Evolutionary conservation across 495 filamentous ascomycete genomes (phyloP).

Genomic region (Penicillium verhagenii): DNA sequence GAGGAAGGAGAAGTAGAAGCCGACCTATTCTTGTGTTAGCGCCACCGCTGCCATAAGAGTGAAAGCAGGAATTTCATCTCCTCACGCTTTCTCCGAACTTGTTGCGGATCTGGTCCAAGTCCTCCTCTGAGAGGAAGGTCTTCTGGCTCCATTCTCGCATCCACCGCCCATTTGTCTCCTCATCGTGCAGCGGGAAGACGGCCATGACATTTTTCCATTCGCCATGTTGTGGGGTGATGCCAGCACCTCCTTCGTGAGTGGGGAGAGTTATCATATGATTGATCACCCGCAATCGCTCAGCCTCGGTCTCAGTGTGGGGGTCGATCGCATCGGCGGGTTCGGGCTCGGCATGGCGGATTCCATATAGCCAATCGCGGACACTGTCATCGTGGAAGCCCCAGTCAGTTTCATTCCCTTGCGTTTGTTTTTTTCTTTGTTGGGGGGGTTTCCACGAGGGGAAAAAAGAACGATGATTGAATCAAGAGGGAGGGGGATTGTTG

Average conservation of each 20-base stretch:
- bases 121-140: slow-evolving; percentile 72
- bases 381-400: slow-evolving; percentile 40
- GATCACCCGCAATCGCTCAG: slow-evolving; percentile 82
- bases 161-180: slow-evolving; percentile 84
- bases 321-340: slow-evolving; percentile 62
- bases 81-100: slow-evolving; percentile 82
- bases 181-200: slow-evolving; percentile 87
- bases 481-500: neutral
- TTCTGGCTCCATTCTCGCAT: slow-evolving; percentile 84
- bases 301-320: slow-evolving; percentile 80
- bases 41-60: neutral
- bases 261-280: slow-evolving; percentile 85
- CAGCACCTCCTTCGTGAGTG: slow-evolving; percentile 79
- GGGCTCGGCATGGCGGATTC: slow-evolving; percentile 76
- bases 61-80: neutral
- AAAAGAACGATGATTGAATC: neutral
- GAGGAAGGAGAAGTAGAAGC: slow-evolving; percentile 95
- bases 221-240: slow-evolving; percentile 78
- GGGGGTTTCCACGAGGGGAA: too few species aligned
- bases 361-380: slow-evolving; percentile 94
- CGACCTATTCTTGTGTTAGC: slow-evolving; percentile 50
- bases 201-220: slow-evolving; percentile 83
- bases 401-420: neutral
- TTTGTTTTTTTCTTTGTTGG: too few species aligned
- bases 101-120: slow-evolving; percentile 82